Base-by-base conservation (phyloP, 1,284 basidiomycete species). In the Porogramme epimiltina region DNA sequence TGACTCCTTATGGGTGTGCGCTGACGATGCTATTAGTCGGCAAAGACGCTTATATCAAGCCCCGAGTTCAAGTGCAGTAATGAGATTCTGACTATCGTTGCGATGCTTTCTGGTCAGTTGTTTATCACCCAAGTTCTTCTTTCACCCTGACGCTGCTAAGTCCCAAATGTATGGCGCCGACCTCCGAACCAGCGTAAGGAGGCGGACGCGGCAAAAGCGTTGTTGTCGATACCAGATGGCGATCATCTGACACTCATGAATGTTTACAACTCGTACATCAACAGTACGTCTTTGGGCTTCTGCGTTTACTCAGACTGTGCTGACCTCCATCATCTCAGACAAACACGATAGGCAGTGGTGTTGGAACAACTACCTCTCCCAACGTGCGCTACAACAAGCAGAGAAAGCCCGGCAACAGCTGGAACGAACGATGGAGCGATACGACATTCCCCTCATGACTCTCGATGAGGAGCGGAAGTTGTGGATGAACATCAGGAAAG, bases 51-150 rank as follows among this genome's bases (percentile, higher is more conserved):
- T 51, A 94, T 98, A 56, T 84, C 87, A 57, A 95, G 92, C 65
- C 91, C 95, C 13, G 93, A 98, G 68, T 98, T 98, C 77, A 87
- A 87, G 52, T 99, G 96, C 73, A 95, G 91, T 59, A 95, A 98
- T 66, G 97, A 99, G 69, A 91, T 98, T 47, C 73, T 99, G 51
- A 94, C 91, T 0, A 93, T 99, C 51, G 93, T 93, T 1, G 91
- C 96, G 1, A 98, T 98, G 95, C 78, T 99, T 49, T 96, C 93
- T 26, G 88, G 92, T 92, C 62, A 15, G 80, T 66, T 8, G 11
- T 2, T 19, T 36, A 20, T 5, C 4, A n/a, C 26, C 25, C 19
- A 3, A 5, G 18, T 36, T n/a, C 20, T 15, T 46, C 16, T n/a
- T 33, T 46, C n/a, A 20, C 3, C 1, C 25, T 6, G 3, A 44